Base-by-base conservation (phyloP, 495 filamentous ascomycete genomes). In the Tuber calosporum region DNA sequence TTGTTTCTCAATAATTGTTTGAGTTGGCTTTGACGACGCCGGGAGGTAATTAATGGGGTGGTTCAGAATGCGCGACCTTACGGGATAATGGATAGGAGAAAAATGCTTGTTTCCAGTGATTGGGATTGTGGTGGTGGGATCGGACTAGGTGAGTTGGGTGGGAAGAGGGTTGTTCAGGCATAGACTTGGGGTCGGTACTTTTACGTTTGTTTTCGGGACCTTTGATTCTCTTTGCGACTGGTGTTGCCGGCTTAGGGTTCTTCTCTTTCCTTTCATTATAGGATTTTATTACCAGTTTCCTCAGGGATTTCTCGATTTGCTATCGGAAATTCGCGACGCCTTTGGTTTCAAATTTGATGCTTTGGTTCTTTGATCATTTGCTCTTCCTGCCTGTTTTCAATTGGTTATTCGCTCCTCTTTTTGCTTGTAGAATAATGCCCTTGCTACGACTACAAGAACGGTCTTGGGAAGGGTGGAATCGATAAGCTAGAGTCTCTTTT, bases 101-200 rank as follows among this genome's bases (percentile, higher is more conserved):
- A 53, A 37, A 30, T 30, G 38, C 70, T 67, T 62, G 37, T 39
- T 69, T 74, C 67, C 20, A 69, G 67, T 4, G 34, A 41, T 38
- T 38, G 67, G 20, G 20, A 40, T 34, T 48, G 37, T 70, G 70
- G 36, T 40, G 17, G 69, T 40, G 45, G 62, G 30, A 36, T 67
- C 30, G 26, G 8, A 4, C 7, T 30, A 72, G 68, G 48, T 42
- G 22, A 75, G 69, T 70, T 62, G 66, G 43, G 39, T 43, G 30
- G 36, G 41, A 37, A 36, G 36, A 69, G 45, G 67, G 42, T 66
- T 78, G 70, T 78, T 78, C 77, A 71, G 68, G n/a, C 73, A 75
- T 73, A 78, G 74, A 70, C 66, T 77, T 67, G 75, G 70, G 68
- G 68, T 30, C 66, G 58, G 67, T 42, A 62, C 69, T 78, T 76